Percentiles rank a stretch among this genome's conserved stretches.
Evolutionary conservation across 495 filamentous ascomycete genomes (phyloP).

Genomic region (Xylaria flabelliformis): DNA sequence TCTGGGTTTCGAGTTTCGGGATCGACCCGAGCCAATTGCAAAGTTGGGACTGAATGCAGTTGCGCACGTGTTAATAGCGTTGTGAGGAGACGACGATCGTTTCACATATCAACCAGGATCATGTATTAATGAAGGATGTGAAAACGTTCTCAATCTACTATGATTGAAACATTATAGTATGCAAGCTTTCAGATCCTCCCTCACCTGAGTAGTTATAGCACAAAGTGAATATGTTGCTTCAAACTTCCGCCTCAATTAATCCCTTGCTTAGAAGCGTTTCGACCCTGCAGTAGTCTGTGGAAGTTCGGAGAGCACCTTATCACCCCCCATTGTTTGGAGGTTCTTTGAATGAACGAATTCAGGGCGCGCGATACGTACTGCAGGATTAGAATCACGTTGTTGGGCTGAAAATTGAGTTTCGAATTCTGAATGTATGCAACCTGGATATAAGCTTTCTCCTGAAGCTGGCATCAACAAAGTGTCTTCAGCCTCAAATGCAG

Average conservation of each 20-base stretch:
- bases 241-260: not conserved
- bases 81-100: slow-evolving; percentile 8
- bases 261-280: slow-evolving; percentile 6
- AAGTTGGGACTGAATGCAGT: slow-evolving; percentile 17
- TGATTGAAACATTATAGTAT: slow-evolving; percentile 7
- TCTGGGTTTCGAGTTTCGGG: slow-evolving; percentile 19
- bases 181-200: not conserved
- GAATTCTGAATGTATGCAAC: not conserved
- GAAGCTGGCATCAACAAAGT: not conserved
- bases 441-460: slow-evolving; percentile 9
- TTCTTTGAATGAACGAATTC: not conserved
- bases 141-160: not conserved
- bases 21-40: slow-evolving; percentile 26
- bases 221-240: not conserved
- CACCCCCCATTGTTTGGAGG: not conserved
- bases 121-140: slow-evolving; percentile 11
- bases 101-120: slow-evolving; percentile 26
- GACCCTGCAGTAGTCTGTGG: slow-evolving; percentile 7
- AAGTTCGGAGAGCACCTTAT: slow-evolving; percentile 1
- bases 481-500: slow-evolving; percentile 1
- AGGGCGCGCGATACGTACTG: not conserved
- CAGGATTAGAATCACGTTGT: not conserved
- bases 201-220: not conserved
- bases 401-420: not conserved
- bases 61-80: slow-evolving; percentile 20